Evolutionary conservation across 768 basidiomycete genomes (phyloP), one percentile per base, ranked within the genome.

Genomic region (Punctularia strigosozonata): DNA sequence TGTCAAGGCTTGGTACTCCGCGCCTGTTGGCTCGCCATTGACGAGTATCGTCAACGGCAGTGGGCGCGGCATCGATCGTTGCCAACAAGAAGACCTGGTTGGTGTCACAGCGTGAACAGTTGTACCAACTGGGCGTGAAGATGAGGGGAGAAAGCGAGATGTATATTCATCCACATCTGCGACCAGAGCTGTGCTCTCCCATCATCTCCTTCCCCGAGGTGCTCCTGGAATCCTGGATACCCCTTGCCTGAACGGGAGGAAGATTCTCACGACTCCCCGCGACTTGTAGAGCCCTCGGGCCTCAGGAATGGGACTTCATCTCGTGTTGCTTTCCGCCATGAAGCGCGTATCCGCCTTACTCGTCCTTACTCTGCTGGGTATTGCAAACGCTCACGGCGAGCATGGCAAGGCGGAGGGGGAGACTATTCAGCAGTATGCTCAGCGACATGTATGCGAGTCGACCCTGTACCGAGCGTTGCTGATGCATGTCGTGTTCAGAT

Each of bases 351-450:
- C 49, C 57, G 62, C 50, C 65, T 54, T 71, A 55, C 44, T 61
- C 61, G 44, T 64, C 40, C 51, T 65, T 5, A 45, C 42, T 47
- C 56, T 40, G 38, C 42, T 43, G 31, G 50, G 43, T 21, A 48
- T 56, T 41, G 66, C 58, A 21, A 38, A 47, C 15, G 73, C 66
- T 0, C 88, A 92, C 52, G 80, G 75, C 1, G 77, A 66, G 40
- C 81, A 86, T 50, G 66, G 62, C 31, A 58, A 71, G 1, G 56
- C 60, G 20, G 50, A 55, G 30, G 73, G 71, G 3, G 80, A 83
- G 58, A 75, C 75, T n/a, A 67, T 81, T 19, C 69, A 80, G 44
- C 73, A 85, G 44, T 97, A 97, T 63, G 89, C 89, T 36, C 68
- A 81, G 56, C 69, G 83, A 68, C 92, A 97, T 67, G 90, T 94